Evolutionary conservation across 148 eudicot genomes (phyloP).

Genomic region (Heliamphora exappendiculata): DNA sequence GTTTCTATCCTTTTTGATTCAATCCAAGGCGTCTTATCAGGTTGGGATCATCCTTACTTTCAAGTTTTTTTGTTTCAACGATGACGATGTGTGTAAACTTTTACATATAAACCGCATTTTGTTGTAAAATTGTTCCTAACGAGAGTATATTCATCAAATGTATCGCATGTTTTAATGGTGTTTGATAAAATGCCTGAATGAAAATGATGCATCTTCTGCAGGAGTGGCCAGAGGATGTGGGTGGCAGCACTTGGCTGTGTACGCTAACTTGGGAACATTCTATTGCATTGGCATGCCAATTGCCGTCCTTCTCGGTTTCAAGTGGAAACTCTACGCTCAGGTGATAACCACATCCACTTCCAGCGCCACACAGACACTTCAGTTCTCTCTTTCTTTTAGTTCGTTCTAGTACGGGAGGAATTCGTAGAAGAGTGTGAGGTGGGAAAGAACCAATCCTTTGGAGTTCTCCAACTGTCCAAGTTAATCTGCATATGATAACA

Average conservation of each 20-base stretch:
- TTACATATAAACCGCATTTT: background rate
- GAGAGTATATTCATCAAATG: background rate
- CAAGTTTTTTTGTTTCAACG: background rate
- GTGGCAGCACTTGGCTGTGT: constrained; percentile 70
- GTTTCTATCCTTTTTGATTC: constrained; percentile 55
- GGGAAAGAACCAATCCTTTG: too few species aligned
- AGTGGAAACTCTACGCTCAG: constrained; percentile 51
- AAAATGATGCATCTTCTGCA: constrained; percentile 11
- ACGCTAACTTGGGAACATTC: constrained; percentile 54
- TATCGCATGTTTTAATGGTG: background rate
- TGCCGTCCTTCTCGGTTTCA: constrained; percentile 54
- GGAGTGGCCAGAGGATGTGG: constrained; percentile 95
- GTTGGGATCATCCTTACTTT: constrained; percentile 16
- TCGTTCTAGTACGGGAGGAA: too few species aligned
- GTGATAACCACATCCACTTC: too few species aligned
- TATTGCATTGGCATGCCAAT: constrained; percentile 75
- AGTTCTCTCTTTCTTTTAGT: too few species aligned
- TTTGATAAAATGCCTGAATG: background rate
- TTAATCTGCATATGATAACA: too few species aligned
- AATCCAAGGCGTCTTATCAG: constrained; percentile 82
- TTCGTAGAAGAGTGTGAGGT: too few species aligned
- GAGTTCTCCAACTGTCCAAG: too few species aligned
- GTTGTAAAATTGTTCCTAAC: background rate
- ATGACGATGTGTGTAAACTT: background rate
- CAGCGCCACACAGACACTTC: too few species aligned